Percentiles rank a stretch among this genome's conserved stretches.
phyloP scores from a whole-genome alignment of 106 monocot genomes.

The Platanthera zijinensis region DNA sequence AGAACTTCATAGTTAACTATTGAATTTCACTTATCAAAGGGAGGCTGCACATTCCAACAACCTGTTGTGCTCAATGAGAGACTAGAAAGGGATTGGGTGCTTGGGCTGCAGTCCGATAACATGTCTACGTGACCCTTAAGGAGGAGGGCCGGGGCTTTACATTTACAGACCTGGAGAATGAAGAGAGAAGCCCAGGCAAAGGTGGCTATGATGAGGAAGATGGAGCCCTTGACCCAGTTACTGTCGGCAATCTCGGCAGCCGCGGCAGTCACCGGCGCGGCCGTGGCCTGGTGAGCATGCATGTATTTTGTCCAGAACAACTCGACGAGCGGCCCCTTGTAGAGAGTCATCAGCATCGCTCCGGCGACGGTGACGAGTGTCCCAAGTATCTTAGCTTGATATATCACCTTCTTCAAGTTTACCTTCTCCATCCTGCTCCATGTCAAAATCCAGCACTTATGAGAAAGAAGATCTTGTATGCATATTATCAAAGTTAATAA shows the following conservation, averaged over 20 bases:
- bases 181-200: constrained; percentile 32
- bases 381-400: constrained; percentile 30
- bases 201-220: constrained; percentile 31
- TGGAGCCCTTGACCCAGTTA: constrained; percentile 29
- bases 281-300: neutral
- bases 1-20: no score
- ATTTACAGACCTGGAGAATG: constrained; percentile 34
- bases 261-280: neutral
- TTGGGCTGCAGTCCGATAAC: no score
- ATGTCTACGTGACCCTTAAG: no score
- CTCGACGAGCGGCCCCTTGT: constrained; percentile 39
- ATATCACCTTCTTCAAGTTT: constrained; percentile 32
- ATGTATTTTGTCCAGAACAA: constrained; percentile 16
- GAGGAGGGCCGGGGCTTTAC: no score
- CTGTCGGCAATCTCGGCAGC: constrained; percentile 1
- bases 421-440: constrained; percentile 45
- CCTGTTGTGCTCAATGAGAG: no score
- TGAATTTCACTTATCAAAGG: no score
- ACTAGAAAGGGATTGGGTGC: no score
- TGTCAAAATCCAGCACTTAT: neutral
- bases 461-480: no score
- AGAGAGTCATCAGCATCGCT: constrained; percentile 48
- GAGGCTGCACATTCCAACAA: no score
- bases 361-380: constrained; percentile 39
- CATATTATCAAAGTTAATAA: neutral